These are phyloP conservation scores for Penstemon barbatus DNA, from an alignment of 257 asterid genomes.

Conservation along the genomic window DNA sequence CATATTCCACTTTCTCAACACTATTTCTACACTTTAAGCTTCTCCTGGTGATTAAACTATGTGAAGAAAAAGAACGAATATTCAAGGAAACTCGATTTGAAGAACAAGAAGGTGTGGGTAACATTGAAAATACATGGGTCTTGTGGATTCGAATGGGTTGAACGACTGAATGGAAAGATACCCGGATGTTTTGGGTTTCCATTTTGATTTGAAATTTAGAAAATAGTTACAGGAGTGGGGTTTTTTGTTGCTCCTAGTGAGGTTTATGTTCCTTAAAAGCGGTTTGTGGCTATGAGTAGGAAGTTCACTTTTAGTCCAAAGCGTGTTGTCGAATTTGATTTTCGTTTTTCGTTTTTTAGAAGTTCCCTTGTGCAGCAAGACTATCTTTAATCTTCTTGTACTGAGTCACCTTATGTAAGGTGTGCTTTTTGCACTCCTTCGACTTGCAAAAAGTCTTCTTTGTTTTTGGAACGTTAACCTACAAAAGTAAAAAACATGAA, in stretches of 20 bases:
- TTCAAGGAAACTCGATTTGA: slow-evolving; percentile 32
- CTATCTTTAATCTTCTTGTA: slow-evolving; percentile 54
- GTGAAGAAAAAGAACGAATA: slow-evolving; percentile 31
- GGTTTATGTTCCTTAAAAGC: too few species aligned
- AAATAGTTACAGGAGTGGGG: too few species aligned
- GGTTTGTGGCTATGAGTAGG: too few species aligned
- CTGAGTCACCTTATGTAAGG: slow-evolving; percentile 49
- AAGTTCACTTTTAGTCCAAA: too few species aligned
- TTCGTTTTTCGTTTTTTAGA: too few species aligned
- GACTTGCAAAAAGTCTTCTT: slow-evolving; percentile 51
- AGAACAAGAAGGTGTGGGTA: slow-evolving; percentile 12
- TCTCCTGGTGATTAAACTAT: slow-evolving; percentile 14
- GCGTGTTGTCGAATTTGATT: too few species aligned
- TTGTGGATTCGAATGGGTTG: slow-evolving; percentile 32
- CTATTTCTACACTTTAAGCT: slow-evolving; percentile 27
- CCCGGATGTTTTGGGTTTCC: slow-evolving; percentile 44
- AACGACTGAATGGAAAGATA: slow-evolving; percentile 25
- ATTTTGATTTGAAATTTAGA: slow-evolving; percentile 29
- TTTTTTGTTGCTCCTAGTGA: too few species aligned
- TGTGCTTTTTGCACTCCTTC: slow-evolving; percentile 49
- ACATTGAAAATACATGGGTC: slow-evolving; percentile 6
- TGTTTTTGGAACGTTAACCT: slow-evolving; percentile 52
- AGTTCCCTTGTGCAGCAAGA: slow-evolving; percentile 47
- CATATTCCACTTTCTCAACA: slow-evolving; percentile 27
- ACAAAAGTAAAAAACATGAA: background rate